Percentiles rank a stretch among this genome's conserved stretches.
These are phyloP conservation scores for Aspergillus sclerotioniger DNA, from an alignment of 495 filamentous ascomycete genomes.

Conservation along the genomic window DNA sequence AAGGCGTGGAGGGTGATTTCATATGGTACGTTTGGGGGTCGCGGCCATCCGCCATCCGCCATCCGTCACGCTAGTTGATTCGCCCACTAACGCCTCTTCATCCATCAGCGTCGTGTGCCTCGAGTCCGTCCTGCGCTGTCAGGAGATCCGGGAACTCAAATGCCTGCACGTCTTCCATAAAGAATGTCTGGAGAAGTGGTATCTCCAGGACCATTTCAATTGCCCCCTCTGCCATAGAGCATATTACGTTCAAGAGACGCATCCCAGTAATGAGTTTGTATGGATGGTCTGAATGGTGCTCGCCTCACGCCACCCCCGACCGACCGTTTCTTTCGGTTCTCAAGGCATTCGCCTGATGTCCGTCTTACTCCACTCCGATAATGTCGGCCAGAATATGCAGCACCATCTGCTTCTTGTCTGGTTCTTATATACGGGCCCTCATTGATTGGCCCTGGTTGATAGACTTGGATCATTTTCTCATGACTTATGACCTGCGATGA, in stretches of 20 bases:
- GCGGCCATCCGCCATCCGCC: background rate
- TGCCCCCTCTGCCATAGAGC: constrained; percentile 44
- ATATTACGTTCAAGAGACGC: constrained; percentile 37
- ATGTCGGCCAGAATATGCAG: background rate
- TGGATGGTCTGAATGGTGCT: constrained; percentile 40
- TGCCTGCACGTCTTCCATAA: constrained; percentile 49
- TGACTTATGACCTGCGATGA: constrained; percentile 1
- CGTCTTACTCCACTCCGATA: background rate
- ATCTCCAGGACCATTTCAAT: constrained; percentile 42
- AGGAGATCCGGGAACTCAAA: constrained; percentile 44
- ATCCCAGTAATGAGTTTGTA: constrained; percentile 37
- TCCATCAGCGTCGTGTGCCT: constrained; percentile 40
- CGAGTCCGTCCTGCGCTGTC: constrained; percentile 37
- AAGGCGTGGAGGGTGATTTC: constrained; percentile 41
- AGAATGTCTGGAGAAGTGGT: constrained; percentile 49
- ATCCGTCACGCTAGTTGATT: background rate
- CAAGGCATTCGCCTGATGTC: background rate
- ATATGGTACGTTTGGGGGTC: constrained; percentile 33
- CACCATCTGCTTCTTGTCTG: background rate
- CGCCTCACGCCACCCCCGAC: background rate
- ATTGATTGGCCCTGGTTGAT: background rate
- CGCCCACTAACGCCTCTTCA: background rate
- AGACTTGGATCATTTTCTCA: background rate
- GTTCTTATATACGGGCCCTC: background rate
- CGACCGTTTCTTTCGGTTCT: background rate